These are phyloP conservation scores for Lycium ferocissimum DNA, from an alignment of 257 asterid genomes.

Conservation along the genomic window DNA sequence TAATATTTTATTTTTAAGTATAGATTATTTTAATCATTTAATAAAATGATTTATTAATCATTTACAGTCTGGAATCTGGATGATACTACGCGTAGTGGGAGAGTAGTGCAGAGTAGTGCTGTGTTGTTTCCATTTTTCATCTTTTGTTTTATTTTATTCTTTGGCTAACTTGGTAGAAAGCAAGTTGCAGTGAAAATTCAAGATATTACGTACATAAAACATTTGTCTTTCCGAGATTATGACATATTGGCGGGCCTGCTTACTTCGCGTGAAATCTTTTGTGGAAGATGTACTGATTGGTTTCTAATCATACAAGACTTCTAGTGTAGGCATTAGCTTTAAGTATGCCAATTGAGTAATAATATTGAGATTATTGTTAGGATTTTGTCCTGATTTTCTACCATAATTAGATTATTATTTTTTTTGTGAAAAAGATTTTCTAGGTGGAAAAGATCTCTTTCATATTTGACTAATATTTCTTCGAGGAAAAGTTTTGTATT, in stretches of 20 bases:
- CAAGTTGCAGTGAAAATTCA: neutral
- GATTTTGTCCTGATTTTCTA: no score
- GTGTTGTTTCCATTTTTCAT: constrained; percentile 7
- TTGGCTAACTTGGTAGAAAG: neutral
- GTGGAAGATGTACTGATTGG: no score
- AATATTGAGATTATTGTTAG: no score
- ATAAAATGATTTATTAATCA: neutral
- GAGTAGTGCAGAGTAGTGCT: constrained; percentile 29
- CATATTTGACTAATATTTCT: no score
- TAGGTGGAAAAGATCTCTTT: no score
- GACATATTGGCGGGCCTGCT: neutral
- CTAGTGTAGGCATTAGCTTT: no score
- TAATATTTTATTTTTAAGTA: neutral
- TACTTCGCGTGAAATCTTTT: no score
- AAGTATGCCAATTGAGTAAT: no score
- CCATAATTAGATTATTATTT: no score
- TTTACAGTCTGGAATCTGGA: constrained; percentile 28
- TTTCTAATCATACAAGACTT: no score
- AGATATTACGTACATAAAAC: neutral
- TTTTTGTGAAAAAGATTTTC: no score
- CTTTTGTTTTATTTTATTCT: neutral
- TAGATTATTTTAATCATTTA: neutral
- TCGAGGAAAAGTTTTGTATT: no score
- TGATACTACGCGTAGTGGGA: constrained; percentile 22
- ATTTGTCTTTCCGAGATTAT: neutral